A percentile compares a stretch with the other conserved stretches of the same genome.
Evolutionary conservation across 2,329 filamentous ascomycete species (phyloP).

Genomic region (Fusarium nanum): DNA sequence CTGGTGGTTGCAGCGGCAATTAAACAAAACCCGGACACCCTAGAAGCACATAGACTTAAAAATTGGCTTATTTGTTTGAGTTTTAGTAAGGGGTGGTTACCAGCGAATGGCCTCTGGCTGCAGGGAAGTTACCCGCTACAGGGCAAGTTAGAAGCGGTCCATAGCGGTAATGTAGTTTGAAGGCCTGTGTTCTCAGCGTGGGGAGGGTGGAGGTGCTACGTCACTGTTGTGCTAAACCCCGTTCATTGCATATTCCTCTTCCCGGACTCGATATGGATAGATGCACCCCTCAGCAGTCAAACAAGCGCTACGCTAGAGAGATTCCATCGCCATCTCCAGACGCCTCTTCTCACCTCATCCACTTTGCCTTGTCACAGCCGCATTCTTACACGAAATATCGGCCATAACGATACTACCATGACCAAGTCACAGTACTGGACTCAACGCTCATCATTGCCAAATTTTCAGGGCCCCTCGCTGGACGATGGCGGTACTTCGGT

Average conservation of each 20-base stretch:
- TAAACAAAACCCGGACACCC: constrained; percentile 11
- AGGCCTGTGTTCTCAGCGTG: constrained; percentile 11
- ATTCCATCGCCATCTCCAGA: not conserved
- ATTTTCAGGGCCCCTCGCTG: not conserved
- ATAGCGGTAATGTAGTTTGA: constrained; percentile 14
- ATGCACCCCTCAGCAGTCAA: constrained; percentile 3
- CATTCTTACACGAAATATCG: not conserved
- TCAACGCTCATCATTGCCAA: constrained; percentile 4
- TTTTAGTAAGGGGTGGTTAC: constrained; percentile 34
- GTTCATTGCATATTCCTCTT: constrained; percentile 18
- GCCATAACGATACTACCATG: not conserved
- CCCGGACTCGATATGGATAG: not conserved
- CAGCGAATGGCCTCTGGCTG: not conserved
- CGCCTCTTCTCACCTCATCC: not conserved
- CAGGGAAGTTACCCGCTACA: constrained; percentile 7
- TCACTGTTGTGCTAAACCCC: constrained; percentile 5
- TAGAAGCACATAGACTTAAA: constrained; percentile 34
- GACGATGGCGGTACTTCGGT: constrained; percentile 31
- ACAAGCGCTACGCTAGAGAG: constrained; percentile 1
- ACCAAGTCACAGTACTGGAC: not conserved
- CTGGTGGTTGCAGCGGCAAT: constrained; percentile 16
- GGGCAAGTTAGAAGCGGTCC: not conserved
- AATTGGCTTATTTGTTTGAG: constrained; percentile 40
- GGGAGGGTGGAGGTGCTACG: not conserved
- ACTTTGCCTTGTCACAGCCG: constrained; percentile 16